Base-by-base conservation (phyloP, 495 filamentous ascomycete genomes). In the Tuber microsphaerosporum region DNA sequence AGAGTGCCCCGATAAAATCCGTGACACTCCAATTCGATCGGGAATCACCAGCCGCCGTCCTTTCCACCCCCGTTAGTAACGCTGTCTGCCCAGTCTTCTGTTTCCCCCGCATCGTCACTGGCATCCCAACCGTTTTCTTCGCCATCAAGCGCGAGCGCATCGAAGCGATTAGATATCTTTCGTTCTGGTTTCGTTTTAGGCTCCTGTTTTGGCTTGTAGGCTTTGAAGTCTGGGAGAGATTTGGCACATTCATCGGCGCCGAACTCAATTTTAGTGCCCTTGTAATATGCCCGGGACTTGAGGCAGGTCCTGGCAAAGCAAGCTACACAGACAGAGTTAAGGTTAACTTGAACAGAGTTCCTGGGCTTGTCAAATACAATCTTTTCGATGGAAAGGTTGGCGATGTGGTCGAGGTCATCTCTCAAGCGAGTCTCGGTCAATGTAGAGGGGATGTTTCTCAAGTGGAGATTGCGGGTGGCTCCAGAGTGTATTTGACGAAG, bases 351-450 rank as follows among this genome's bases (percentile, higher is more conserved):
- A 83, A 88, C 87, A 56, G 87, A 90, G 81, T 89, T 88, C 46
- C 83, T 79, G 39, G 86, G 86, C 31, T 85, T 81, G 68, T 83
- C 82, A 82, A 91, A 90, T 46, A 85, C 85, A 34, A 94, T 85
- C 74, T 88, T 88, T 81, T 94, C 87, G 20, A 97, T 86, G 43
- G 91, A 86, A 16, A 94, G 85, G 79, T 92, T 92, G 82, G 94
- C 89, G 77, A 96, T 94, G 81, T 95, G 93, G 22, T 94, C 91
- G 65, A 94, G 84, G 79, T 97, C 91, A 8, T 91, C 88, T 2
- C 91, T 89, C 69, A 97, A 88, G 7, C 85, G 81, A 5, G 86
- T 84, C 74, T 91, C 90, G 0, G 90, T 93, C 75, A 93, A 86
- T 71, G 85, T 87, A 44, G 84, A 82, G 69, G 87, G 85, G 41